These are phyloP conservation scores for Rugiboletus extremiorientalis DNA, from an alignment of 1,284 basidiomycete species.

Conservation along the genomic window DNA sequence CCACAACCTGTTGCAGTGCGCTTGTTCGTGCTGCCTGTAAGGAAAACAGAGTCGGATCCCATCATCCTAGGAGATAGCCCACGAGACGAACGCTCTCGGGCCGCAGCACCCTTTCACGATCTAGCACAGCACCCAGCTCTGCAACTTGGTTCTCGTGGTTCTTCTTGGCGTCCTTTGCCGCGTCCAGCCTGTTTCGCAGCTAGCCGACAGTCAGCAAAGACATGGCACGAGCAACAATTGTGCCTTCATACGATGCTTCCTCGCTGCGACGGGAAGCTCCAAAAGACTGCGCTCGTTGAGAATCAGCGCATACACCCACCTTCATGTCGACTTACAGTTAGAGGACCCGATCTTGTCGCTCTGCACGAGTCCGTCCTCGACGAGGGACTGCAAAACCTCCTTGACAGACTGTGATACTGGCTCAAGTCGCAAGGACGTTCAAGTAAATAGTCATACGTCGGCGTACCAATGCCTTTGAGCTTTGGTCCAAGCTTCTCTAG, in stretches of 20 bases:
- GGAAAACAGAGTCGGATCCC: neutral
- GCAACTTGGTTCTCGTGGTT: slow-evolving; percentile 48
- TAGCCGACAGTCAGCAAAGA: slow-evolving; percentile 29
- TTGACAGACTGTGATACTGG: slow-evolving; percentile 86
- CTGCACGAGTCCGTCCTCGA: slow-evolving; percentile 81
- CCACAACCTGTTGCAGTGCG: slow-evolving; percentile 49
- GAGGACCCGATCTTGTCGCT: slow-evolving; percentile 89
- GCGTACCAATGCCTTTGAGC: slow-evolving; percentile 81
- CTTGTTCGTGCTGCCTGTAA: slow-evolving; percentile 54
- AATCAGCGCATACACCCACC: slow-evolving; percentile 35
- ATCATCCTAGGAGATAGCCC: neutral
- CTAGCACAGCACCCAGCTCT: slow-evolving; percentile 47
- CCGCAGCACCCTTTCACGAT: slow-evolving; percentile 54
- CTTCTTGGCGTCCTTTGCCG: slow-evolving; percentile 50
- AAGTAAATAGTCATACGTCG: too few relatives aligned
- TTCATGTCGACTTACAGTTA: slow-evolving; percentile 62
- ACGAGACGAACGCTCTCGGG: slow-evolving; percentile 59
- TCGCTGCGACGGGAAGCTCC: slow-evolving; percentile 88
- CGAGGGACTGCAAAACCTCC: slow-evolving; percentile 81
- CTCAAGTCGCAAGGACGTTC: neutral
- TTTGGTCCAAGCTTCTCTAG: slow-evolving; percentile 84
- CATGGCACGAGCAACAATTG: neutral
- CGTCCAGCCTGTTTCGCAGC: slow-evolving; percentile 62
- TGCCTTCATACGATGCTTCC: slow-evolving; percentile 63
- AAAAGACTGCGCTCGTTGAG: slow-evolving; percentile 64